A percentile compares a stretch with the other conserved stretches of the same genome.
Conservation (phyloP, 1,139 yeast species). For the Arxiozyma bovina region DNA sequence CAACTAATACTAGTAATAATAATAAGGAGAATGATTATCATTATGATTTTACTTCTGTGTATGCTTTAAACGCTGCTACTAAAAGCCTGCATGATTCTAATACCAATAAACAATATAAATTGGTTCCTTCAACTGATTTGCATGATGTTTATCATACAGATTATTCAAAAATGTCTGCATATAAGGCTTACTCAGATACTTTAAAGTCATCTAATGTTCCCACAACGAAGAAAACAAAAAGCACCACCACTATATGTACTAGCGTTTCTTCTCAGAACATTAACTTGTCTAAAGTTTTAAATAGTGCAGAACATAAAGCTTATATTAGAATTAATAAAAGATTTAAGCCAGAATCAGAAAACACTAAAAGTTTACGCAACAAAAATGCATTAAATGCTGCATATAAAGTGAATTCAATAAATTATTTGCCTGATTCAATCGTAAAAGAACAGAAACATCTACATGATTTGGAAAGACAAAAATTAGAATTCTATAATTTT, state of each 20-base stretch:
- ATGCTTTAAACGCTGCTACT: background rate
- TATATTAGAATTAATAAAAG: slow-evolving; percentile 6
- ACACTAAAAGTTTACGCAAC: background rate
- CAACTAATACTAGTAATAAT: background rate
- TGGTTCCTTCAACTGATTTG: background rate
- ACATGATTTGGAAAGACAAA: slow-evolving; percentile 3
- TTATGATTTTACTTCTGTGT: background rate
- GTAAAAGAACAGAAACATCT: slow-evolving; percentile 1
- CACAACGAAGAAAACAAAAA: no score
- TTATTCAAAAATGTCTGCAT: slow-evolving; percentile 3
- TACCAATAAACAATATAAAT: background rate
- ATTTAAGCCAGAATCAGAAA: slow-evolving; percentile 4
- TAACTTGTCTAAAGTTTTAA: slow-evolving; percentile 25
- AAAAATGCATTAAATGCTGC: slow-evolving; percentile 8
- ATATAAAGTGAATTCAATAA: slow-evolving; percentile 1
- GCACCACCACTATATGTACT: no score
- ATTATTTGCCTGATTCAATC: slow-evolving; percentile 3
- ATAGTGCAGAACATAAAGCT: slow-evolving; percentile 24
- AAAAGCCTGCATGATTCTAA: background rate
- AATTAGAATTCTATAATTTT: slow-evolving; percentile 2
- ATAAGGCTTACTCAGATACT: background rate
- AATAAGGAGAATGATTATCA: no score
- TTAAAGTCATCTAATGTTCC: background rate
- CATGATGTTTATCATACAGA: background rate
- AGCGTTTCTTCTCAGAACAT: slow-evolving; percentile 7